Evolutionary conservation across 108 stramenopile species (phyloP), one percentile per base, ranked within the genome.

Genomic region (Parietichytrium sp.): DNA sequence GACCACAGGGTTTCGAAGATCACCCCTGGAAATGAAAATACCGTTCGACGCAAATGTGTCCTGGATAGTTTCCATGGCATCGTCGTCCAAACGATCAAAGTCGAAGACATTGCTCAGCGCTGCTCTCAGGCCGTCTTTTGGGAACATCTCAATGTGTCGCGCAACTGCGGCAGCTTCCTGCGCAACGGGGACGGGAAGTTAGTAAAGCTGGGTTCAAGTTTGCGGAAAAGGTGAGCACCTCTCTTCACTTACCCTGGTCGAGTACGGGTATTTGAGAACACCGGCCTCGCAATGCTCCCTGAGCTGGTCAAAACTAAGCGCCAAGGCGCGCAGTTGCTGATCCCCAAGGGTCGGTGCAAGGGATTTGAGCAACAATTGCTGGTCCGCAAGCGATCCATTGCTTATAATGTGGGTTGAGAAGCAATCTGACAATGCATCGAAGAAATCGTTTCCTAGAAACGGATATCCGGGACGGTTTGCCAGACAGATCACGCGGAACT

Each of bases 381-480:
- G 89, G 49, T 82, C 84, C 12, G 86, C 86, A 15, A 86, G 53
- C 83, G 93, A 92, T 33, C 88, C 89, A 31, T 88, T 85, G 29
- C 84, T 84, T 12, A 95, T 87, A 23, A 86, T 81, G 52, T 90
- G 86, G 20, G 85, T 80, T 0, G 92, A 84, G 83, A 94, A 95
- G 49, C 85, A 86, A 82, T 95, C 96, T 8, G 90, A 90, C 80
- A 93, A 89, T 77, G 90, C 89, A 0, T 85, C 72, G 50, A 86
- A 89, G 31, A 96, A 86, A 78, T 93, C 92, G 84, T 96, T 95
- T 8, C 96, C 96, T 42, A 91, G 91, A 84, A 96, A 96, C 15
- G 96, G 96, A 55, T 79, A 94, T 1, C 93, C 93, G 23, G 96
- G 90, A 48, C 91, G 90, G 86, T 96, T 96, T 15, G 93, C 93